Evolutionary conservation across 2,329 filamentous ascomycete species (phyloP), one percentile per base, ranked within the genome.

Genomic region (Alternaria gaisen): DNA sequence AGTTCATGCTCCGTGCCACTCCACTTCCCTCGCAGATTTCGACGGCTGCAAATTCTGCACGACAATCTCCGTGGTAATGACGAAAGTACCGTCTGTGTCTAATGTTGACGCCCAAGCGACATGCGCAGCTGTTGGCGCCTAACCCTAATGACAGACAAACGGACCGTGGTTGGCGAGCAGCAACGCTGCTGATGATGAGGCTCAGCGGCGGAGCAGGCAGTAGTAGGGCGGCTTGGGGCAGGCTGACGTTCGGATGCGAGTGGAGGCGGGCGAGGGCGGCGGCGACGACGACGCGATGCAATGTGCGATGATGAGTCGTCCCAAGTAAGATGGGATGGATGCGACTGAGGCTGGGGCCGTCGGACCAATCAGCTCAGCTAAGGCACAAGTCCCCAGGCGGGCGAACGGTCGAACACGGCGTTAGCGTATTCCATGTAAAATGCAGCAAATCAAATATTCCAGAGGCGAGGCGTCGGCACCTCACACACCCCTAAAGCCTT

Each of bases 91-190:
- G 41, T 38, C 20, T 38, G 52, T 30, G 47, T 53, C 55, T 68
- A 60, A 65, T 69, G 63, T 72, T 70, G 72, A 71, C 60, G 69
- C 71, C 72, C 72, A 72, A 74, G 71, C 64, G 58, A 66, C 61
- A 68, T 63, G 62, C 58, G 60, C 41, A 47, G 50, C n/a, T 40
- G 67, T 65, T 73, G 70, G 66, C 65, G 70, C 70, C 70, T 70
- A 66, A 68, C 64, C 53, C 44, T 52, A 55, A 10, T 55, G 34
- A 38, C 32, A 50, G 47, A 28, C 48, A 47, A 48, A 40, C 52
- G 36, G 56, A 57, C 53, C 18, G 30, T 10, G 53, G 66, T 53
- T 58, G 60, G 34, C 16, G 50, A 48, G 34, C 28, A 11, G 28
- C 28, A 10, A 11, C 28, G 28, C 11, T 11, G 28, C 10, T 11